Percentiles rank a stretch among this genome's conserved stretches.
phyloP scores from a whole-genome alignment of 371 early-diverging fungal species.

The Circinella umbellata region DNA sequence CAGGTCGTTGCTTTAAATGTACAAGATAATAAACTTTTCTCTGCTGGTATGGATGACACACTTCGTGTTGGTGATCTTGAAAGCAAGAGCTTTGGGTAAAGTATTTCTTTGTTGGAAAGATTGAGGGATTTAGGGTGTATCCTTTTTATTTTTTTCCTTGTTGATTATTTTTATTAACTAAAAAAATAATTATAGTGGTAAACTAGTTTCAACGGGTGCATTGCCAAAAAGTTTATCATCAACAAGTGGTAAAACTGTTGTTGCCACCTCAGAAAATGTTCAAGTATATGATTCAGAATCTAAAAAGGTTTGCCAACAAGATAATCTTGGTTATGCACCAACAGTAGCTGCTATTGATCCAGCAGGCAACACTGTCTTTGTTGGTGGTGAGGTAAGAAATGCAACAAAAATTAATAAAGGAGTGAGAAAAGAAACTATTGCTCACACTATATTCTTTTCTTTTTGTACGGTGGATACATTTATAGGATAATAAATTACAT shows the following conservation, averaged over 20 bases:
- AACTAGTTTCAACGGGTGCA: slow-evolving; percentile 45
- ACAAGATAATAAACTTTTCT: slow-evolving; percentile 51
- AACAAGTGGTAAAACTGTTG: slow-evolving; percentile 47
- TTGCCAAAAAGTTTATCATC: slow-evolving; percentile 61
- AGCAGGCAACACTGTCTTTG: slow-evolving; percentile 60
- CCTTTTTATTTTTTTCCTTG: too few species aligned
- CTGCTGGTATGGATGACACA: slow-evolving; percentile 84
- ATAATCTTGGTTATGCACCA: slow-evolving; percentile 50
- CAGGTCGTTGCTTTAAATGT: slow-evolving; percentile 65
- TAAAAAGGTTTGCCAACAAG: slow-evolving; percentile 32
- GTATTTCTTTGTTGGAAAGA: background rate
- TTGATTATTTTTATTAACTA: too few species aligned
- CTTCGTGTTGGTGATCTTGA: slow-evolving; percentile 27
- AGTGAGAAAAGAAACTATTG: background rate
- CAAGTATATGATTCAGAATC: slow-evolving; percentile 44
- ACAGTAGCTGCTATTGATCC: slow-evolving; percentile 64
- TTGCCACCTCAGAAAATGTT: slow-evolving; percentile 53
- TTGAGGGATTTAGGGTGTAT: background rate
- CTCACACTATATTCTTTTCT: too few species aligned
- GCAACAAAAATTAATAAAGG: background rate
- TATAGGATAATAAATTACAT: slow-evolving; percentile 56
- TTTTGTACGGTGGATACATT: background rate
- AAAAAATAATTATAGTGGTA: slow-evolving; percentile 11
- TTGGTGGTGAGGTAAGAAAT: slow-evolving; percentile 69
- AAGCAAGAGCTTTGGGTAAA: slow-evolving; percentile 32